Base-by-base conservation (phyloP, 2,329 filamentous ascomycete genomes). In the Chrysoporthe cubensis region DNA sequence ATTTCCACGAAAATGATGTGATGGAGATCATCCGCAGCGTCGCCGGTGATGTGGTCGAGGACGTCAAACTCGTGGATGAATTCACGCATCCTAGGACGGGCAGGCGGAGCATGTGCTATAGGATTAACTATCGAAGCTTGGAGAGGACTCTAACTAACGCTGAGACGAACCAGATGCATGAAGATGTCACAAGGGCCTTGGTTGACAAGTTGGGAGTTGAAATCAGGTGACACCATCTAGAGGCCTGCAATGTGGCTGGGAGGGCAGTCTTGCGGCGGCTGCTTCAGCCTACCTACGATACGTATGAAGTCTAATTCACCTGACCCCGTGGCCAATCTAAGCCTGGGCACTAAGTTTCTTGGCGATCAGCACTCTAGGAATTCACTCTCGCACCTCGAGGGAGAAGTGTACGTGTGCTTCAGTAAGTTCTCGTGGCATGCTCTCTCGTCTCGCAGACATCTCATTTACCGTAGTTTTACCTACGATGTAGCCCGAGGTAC, bases 1-100 rank as follows among this genome's bases (percentile, higher is more conserved):
- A 82, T 73, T 93, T 97, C 76, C 95, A 98, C 78, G 94, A 96
- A 78, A 98, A 98, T 80, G 96, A 99, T 78, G 84, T 98, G 63
- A 98, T 98, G 95, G 96, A 98, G 80, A 87, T 97, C 66, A 92
- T 97, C 21, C 89, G 96, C 72, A 90, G 90, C 72, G 85, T 95
- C 59, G 92, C 89, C 11, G 94, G 94, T 62, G 92, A 97, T 77
- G 80, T 89, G 32, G 93, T 96, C 46, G 96, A 99, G 80, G 93
- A 97, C 77, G 95, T 98, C 62, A 84, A 83, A 70, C 83, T 96
- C 40, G 88, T 93, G 64, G 96, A 98, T 79, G 87, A 93, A 76
- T 99, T 98, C 78, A 88, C 87, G 60, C 94, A 98, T 79, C 94
- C 94, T 48, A 94, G 92, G 81, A 94, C 91, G 26, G 89, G 90